Conservation (phyloP, 1,139 yeast genomes). For the Geotrichum restrictum region DNA sequence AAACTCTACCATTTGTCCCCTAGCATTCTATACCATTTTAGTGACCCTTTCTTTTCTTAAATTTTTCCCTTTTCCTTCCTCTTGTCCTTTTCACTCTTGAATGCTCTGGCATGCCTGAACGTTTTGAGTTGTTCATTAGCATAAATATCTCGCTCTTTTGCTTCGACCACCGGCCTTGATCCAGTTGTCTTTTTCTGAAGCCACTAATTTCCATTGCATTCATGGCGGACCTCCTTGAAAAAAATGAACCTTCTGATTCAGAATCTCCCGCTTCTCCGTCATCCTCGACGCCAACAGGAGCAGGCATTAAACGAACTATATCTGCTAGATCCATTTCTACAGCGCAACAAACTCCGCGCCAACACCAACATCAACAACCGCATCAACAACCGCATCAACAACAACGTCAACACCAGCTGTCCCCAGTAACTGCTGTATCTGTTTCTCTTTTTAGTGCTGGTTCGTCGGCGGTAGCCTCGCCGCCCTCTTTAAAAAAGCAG, state of each 20-base stretch:
- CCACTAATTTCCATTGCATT: too few relatives aligned
- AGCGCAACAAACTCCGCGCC: background rate
- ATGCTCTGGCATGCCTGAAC: too few relatives aligned
- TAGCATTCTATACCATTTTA: background rate
- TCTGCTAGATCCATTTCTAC: background rate
- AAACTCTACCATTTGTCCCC: background rate
- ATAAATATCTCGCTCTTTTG: too few relatives aligned
- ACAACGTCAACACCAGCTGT: background rate
- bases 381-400: background rate
- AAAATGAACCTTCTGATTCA: too few relatives aligned
- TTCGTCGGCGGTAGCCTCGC: background rate
- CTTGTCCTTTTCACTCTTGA: background rate
- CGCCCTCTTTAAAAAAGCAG: constrained; percentile 4
- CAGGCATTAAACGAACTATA: background rate
- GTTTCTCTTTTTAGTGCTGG: too few relatives aligned
- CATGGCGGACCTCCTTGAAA: too few relatives aligned
- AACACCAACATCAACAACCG: background rate
- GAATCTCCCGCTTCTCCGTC: too few relatives aligned
- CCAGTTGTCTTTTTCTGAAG: too few relatives aligned
- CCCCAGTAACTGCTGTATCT: too few relatives aligned
- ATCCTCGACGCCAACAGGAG: too few relatives aligned
- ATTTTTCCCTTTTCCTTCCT: background rate
- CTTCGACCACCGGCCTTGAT: too few relatives aligned
- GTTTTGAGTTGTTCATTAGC: too few relatives aligned
- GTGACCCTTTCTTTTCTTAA: background rate